These are phyloP conservation scores for Wickerhamiella kurtzmanii DNA, from an alignment of 805 yeast genomes.

Conservation along the genomic window DNA sequence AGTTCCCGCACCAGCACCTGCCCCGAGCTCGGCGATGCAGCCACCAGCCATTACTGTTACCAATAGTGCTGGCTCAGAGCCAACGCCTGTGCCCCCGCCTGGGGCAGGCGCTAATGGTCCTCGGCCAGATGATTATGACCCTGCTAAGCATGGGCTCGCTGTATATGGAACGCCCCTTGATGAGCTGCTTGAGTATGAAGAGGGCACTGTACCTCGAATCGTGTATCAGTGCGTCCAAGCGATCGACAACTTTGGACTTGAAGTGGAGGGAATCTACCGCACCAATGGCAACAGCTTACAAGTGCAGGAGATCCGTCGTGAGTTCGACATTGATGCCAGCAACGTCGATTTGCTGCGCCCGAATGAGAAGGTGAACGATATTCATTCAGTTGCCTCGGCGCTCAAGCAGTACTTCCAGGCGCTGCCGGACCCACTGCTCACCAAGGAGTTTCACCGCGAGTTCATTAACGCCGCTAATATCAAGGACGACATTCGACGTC, in stretches of 20 bases:
- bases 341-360: conserved; percentile 39
- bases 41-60: conserved; percentile 1
- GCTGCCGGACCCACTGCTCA: conserved; percentile 77
- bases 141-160: conserved; percentile 25
- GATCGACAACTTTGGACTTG: conserved; percentile 71
- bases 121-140: conserved; percentile 19
- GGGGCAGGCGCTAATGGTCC: conserved; percentile 5
- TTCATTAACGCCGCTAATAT: conserved; percentile 63
- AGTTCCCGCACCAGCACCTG: not conserved
- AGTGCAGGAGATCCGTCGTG: conserved; percentile 56
- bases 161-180: conserved; percentile 83
- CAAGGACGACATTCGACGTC: conserved; percentile 44
- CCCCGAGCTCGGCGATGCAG: not conserved
- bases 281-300: conserved; percentile 66
- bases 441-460: conserved; percentile 43
- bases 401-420: conserved; percentile 71
- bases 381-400: conserved; percentile 76
- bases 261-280: conserved; percentile 81
- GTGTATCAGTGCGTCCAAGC: conserved; percentile 81
- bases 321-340: conserved; percentile 54
- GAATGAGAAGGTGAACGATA: conserved; percentile 54
- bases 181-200: conserved; percentile 61
- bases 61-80: not conserved
- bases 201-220: conserved; percentile 81
- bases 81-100: not conserved